Conservation (phyloP, 2,329 filamentous ascomycete species). For the Exophiala spinifera region DNA sequence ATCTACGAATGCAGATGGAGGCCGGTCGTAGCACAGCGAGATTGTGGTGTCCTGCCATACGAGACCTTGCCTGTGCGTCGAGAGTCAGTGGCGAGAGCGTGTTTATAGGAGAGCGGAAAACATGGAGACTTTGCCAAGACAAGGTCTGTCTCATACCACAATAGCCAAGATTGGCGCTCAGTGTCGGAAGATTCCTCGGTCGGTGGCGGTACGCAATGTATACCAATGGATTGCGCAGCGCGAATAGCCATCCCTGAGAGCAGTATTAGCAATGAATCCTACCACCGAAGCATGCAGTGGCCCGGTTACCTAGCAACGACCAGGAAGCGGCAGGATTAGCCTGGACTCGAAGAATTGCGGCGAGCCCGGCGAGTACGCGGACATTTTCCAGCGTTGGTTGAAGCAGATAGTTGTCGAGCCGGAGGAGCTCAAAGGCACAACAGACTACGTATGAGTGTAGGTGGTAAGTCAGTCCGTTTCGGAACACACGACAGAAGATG, state of each 20-base stretch:
- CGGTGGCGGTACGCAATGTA: slow-evolving; percentile 6
- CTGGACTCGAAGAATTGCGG: slow-evolving; percentile 3
- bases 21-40: slow-evolving; percentile 10
- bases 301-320: slow-evolving; percentile 8
- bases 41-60: slow-evolving; percentile 13
- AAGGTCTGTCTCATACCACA: slow-evolving; percentile 9
- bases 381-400: slow-evolving; percentile 9
- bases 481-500: neutral
- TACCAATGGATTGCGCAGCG: slow-evolving; percentile 5
- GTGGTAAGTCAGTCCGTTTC: neutral
- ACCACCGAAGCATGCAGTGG: neutral
- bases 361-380: slow-evolving; percentile 4
- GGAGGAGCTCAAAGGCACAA: slow-evolving; percentile 9
- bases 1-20: slow-evolving; percentile 6
- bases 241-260: slow-evolving; percentile 10
- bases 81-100: neutral
- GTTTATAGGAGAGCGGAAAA: neutral
- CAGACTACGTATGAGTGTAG: slow-evolving; percentile 6
- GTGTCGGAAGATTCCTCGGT: slow-evolving; percentile 1
- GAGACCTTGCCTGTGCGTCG: slow-evolving; percentile 4
- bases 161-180: slow-evolving; percentile 5
- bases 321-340: slow-evolving; percentile 11
- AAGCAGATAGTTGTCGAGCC: slow-evolving; percentile 12
- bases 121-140: no score
- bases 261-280: neutral